These are phyloP conservation scores for Aureobasidium musti DNA, from an alignment of 2,329 filamentous ascomycete species.

Conservation along the genomic window DNA sequence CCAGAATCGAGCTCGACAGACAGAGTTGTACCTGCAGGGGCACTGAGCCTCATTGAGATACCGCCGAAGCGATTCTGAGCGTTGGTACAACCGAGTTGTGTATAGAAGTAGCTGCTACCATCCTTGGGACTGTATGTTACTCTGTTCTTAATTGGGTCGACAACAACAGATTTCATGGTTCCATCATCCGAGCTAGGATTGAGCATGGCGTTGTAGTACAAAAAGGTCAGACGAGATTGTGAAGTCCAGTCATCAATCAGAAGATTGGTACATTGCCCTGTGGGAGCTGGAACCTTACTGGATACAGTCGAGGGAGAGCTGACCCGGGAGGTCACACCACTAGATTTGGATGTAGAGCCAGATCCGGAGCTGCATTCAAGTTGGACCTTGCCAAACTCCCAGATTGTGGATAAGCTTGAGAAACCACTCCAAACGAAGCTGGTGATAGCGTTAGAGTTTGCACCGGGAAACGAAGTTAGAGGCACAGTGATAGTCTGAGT, in stretches of 20 bases:
- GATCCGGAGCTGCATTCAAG: neutral
- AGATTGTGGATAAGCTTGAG: neutral
- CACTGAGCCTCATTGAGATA: constrained; percentile 3
- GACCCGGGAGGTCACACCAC: neutral
- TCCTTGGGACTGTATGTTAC: neutral
- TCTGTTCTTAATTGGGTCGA: neutral
- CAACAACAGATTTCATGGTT: neutral
- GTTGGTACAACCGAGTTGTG: neutral
- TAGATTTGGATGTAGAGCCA: neutral
- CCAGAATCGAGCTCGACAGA: neutral
- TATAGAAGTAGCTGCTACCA: neutral
- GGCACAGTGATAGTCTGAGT: neutral
- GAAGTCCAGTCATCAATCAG: constrained; percentile 5
- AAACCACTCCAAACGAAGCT: constrained; percentile 1
- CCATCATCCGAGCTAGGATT: neutral
- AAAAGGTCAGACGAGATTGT: neutral
- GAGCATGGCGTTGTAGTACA: constrained; percentile 1
- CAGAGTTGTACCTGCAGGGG: neutral
- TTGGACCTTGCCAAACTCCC: neutral
- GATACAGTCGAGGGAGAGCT: neutral
- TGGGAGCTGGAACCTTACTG: neutral
- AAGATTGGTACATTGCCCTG: constrained; percentile 1
- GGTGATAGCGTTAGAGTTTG: neutral
- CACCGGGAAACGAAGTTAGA: neutral
- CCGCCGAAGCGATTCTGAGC: neutral